Percentiles rank a stretch among this genome's conserved stretches.
Conservation (phyloP, 2,329 filamentous ascomycete species). For the Hymenotorrendiella dingleyae region DNA sequence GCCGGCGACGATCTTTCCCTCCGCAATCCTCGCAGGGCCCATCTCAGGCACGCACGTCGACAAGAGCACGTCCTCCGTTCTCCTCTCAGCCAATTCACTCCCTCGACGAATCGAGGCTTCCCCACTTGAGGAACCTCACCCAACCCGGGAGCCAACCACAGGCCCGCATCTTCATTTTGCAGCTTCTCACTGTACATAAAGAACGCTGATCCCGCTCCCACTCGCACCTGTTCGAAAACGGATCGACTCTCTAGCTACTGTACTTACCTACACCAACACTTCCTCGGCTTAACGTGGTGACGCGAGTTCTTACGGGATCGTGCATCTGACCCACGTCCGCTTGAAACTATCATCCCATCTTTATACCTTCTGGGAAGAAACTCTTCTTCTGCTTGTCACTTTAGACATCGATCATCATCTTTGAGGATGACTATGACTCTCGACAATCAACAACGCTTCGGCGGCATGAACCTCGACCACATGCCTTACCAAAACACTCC, state of each 20-base stretch:
- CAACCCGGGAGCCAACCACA: neutral
- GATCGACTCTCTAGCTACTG: slow-evolving; percentile 24
- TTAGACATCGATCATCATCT: slow-evolving; percentile 14
- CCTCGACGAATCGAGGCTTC: neutral
- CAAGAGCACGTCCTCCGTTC: slow-evolving; percentile 2
- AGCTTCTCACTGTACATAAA: slow-evolving; percentile 25
- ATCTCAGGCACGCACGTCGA: slow-evolving; percentile 3
- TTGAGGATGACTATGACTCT: slow-evolving; percentile 84
- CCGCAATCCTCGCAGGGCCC: neutral
- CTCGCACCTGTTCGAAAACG: too few species aligned
- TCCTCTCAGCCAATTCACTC: slow-evolving; percentile 1
- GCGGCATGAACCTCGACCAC: slow-evolving; percentile 69
- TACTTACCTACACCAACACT: slow-evolving; percentile 19
- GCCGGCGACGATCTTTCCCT: slow-evolving; percentile 2
- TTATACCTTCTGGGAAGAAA: slow-evolving; percentile 4
- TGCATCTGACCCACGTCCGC: slow-evolving; percentile 28
- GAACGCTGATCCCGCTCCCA: slow-evolving; percentile 30
- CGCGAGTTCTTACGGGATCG: slow-evolving; percentile 25
- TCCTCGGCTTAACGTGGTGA: slow-evolving; percentile 17
- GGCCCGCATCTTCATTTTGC: neutral
- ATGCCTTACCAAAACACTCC: slow-evolving; percentile 62
- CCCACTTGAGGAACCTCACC: neutral
- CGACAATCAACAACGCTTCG: slow-evolving; percentile 82
- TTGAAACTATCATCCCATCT: slow-evolving; percentile 13
- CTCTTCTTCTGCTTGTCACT: slow-evolving; percentile 6